Evolutionary conservation across 768 basidiomycete genomes (phyloP), one percentile per base, ranked within the genome.

Genomic region (Terana coerulea): DNA sequence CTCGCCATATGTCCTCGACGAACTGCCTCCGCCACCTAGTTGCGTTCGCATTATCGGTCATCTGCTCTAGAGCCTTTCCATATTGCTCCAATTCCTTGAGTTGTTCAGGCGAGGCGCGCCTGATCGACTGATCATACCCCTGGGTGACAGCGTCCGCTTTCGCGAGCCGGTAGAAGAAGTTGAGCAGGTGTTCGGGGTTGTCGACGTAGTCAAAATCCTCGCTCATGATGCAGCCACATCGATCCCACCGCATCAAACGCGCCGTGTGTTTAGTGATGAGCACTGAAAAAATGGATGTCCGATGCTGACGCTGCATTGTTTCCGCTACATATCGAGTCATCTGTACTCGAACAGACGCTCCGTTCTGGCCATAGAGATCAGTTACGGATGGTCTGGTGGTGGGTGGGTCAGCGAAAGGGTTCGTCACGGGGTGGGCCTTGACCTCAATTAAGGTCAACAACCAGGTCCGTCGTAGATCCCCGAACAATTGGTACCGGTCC

Each of bases 161-260:
- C 11, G 39, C 48, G 25, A 40, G 17, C 11, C 53, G 37, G 19
- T 33, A 42, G 39, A 54, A 29, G 33, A 54, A 54, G 9, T 49
- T 21, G 26, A 47, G 30, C 9, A 54, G 29, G 1, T 9, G 5
- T 14, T 5, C 21, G 6, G 47, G 34, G 21, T 45, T 37, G 1
- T 19, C 26, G 19, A 17, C 17, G 17, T 42, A 48, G 31, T 50
- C 26, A 43, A 55, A 34, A 3, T 8, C 11, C 25, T 44, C 34
- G 10, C 41, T 21, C 14, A 55, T 49, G 14, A 51, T 35, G 11
- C 22, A 34, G 14, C 33, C 53, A 8, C 31, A 14, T 9, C 49
- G 53, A 35, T 55, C 53, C 42, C 31, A 44, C 1, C 51, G 33
- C 12, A 52, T 25, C 7, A 45, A 11, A 11, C 33, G 30, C 17